A percentile compares a stretch with the other conserved stretches of the same genome.
Evolutionary conservation across 768 basidiomycete genomes (phyloP).

Genomic region (Amanita phalloides): DNA sequence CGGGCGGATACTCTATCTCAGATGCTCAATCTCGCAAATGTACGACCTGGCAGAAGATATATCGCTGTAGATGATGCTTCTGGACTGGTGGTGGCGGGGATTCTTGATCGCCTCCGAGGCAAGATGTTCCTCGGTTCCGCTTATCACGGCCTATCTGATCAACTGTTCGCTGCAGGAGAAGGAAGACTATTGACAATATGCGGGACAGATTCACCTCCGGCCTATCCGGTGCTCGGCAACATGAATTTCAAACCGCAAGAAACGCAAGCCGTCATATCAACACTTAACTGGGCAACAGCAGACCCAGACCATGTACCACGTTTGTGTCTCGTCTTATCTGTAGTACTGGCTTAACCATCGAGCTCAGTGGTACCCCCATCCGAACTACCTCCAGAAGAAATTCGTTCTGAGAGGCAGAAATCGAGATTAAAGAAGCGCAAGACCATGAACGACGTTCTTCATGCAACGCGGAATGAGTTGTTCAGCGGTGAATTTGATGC

Average conservation of each 20-base stretch:
- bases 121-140: not conserved
- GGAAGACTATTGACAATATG: constrained; percentile 80
- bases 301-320: constrained; percentile 67
- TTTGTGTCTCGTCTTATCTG: constrained; percentile 17
- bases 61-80: constrained; percentile 88
- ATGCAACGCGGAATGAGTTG: constrained; percentile 63
- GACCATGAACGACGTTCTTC: constrained; percentile 49
- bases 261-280: constrained; percentile 39
- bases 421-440: constrained; percentile 69
- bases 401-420: constrained; percentile 66
- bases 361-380: constrained; percentile 44
- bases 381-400: constrained; percentile 45
- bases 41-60: constrained; percentile 80
- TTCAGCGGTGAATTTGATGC: constrained; percentile 86
- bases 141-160: not conserved
- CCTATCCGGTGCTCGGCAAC: constrained; percentile 68
- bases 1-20: constrained; percentile 86
- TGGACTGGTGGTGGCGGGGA: constrained; percentile 75
- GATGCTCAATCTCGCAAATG: constrained; percentile 72
- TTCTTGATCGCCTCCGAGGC: constrained; percentile 85
- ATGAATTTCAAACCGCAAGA: constrained; percentile 75
- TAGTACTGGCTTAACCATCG: constrained; percentile 1
- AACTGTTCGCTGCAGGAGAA: constrained; percentile 34
- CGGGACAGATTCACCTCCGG: constrained; percentile 87
- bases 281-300: constrained; percentile 87